These are phyloP conservation scores for Penicillium sp. DNA, from an alignment of 2,329 filamentous ascomycete genomes.

Conservation along the genomic window DNA sequence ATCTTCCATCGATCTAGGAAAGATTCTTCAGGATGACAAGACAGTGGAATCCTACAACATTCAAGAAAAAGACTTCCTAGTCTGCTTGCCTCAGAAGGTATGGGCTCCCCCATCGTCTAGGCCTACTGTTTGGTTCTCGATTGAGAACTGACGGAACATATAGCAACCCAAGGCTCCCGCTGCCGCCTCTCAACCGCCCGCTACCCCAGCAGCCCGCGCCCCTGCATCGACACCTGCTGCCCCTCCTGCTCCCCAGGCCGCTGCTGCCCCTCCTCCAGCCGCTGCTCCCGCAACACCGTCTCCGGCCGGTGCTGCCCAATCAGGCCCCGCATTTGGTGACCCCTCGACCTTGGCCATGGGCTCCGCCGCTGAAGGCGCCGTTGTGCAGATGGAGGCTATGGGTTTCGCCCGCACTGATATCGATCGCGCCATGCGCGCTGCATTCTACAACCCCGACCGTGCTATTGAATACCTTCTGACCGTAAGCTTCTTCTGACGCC, in stretches of 20 bases:
- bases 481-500: slow-evolving; percentile 56
- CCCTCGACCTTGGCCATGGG: slow-evolving; percentile 86
- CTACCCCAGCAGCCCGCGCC: slow-evolving; percentile 40
- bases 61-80: slow-evolving; percentile 98
- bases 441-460: slow-evolving; percentile 95
- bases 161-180: slow-evolving; percentile 68
- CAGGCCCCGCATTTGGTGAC: slow-evolving; percentile 60
- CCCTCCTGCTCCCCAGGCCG: slow-evolving; percentile 52
- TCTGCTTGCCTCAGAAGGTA: slow-evolving; percentile 98
- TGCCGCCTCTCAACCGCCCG: slow-evolving; percentile 38
- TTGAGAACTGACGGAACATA: not conserved
- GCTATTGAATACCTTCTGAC: slow-evolving; percentile 94
- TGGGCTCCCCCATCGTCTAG: not conserved
- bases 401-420: slow-evolving; percentile 88
- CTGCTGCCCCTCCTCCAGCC: slow-evolving; percentile 54
- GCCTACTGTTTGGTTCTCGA: not conserved
- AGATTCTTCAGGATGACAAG: slow-evolving; percentile 97
- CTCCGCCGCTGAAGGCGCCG: slow-evolving; percentile 75
- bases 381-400: slow-evolving; percentile 96
- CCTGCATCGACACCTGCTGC: slow-evolving; percentile 49
- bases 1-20: slow-evolving; percentile 61
- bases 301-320: slow-evolving; percentile 48
- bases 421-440: slow-evolving; percentile 90
- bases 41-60: slow-evolving; percentile 97
- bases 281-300: slow-evolving; percentile 52